phyloP scores from a whole-genome alignment of 2,329 filamentous ascomycete genomes.

The Aspergillus floridensis region DNA sequence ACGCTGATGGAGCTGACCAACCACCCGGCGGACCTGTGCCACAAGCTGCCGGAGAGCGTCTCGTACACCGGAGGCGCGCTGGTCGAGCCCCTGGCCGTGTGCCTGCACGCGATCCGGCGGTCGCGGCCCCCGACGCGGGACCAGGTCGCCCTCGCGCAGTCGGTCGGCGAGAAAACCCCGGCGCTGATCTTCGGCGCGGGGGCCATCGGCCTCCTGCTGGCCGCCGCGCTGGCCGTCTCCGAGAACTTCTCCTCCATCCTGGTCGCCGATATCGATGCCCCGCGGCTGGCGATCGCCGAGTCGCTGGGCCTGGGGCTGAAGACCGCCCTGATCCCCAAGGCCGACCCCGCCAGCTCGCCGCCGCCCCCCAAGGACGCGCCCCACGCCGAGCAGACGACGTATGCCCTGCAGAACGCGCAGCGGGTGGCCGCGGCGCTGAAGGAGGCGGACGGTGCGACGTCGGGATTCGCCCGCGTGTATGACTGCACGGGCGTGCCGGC shows the following conservation, averaged over 20 bases:
- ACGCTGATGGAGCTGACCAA: constrained; percentile 62
- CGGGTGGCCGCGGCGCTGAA: constrained; percentile 34
- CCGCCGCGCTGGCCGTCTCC: constrained; percentile 56
- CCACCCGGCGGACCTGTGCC: constrained; percentile 60
- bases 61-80: constrained; percentile 58
- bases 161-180: constrained; percentile 41
- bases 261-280: constrained; percentile 60
- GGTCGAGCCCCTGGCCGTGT: constrained; percentile 60
- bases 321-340: constrained; percentile 38
- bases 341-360: constrained; percentile 27
- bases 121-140: constrained; percentile 47
- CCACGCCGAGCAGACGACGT: constrained; percentile 32
- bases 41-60: constrained; percentile 54
- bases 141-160: constrained; percentile 39
- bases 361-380: constrained; percentile 32
- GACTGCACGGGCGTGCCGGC: constrained; percentile 48
- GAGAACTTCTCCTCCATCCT: constrained; percentile 55
- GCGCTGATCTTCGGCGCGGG: constrained; percentile 62
- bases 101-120: constrained; percentile 57
- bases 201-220: constrained; percentile 59
- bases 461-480: constrained; percentile 45
- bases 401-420: constrained; percentile 37
- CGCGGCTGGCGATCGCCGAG: constrained; percentile 56
- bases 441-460: constrained; percentile 21
- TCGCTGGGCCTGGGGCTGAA: constrained; percentile 36